Conservation (phyloP, 2,329 filamentous ascomycete genomes). For the Calonectria fujianensis region DNA sequence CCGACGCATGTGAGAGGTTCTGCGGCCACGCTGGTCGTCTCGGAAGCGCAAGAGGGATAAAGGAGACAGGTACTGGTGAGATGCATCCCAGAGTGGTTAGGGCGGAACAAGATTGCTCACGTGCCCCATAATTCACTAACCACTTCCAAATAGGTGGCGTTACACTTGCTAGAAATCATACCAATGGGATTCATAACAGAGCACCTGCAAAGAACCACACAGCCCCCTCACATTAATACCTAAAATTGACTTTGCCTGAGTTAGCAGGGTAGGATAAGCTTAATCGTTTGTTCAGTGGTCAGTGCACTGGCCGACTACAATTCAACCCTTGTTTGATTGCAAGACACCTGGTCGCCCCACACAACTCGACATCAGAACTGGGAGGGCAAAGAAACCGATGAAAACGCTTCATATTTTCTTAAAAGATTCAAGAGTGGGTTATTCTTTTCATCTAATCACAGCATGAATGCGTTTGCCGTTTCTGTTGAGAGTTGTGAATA, state of each 20-base stretch:
- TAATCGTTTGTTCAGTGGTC: neutral
- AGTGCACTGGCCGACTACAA: neutral
- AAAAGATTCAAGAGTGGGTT: too few species aligned
- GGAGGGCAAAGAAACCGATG: too few species aligned
- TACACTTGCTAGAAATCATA: neutral
- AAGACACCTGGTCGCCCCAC: too few species aligned
- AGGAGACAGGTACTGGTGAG: neutral
- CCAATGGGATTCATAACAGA: neutral
- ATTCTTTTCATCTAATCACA: too few species aligned
- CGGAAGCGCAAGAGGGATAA: neutral
- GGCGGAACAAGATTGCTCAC: neutral
- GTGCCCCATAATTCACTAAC: neutral
- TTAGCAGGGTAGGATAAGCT: neutral
- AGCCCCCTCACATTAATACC: neutral
- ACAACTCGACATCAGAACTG: too few species aligned
- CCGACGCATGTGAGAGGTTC: neutral
- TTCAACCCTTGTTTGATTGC: too few species aligned
- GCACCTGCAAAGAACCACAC: neutral
- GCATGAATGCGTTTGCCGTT: too few species aligned
- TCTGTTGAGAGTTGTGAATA: too few species aligned
- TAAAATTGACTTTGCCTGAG: neutral
- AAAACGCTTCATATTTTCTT: too few species aligned
- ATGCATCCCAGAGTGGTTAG: neutral
- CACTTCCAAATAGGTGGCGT: neutral
- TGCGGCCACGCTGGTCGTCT: neutral